Conservation (phyloP, 108 stramenopile species). For the Nannochloropsis gaditana region DNA sequence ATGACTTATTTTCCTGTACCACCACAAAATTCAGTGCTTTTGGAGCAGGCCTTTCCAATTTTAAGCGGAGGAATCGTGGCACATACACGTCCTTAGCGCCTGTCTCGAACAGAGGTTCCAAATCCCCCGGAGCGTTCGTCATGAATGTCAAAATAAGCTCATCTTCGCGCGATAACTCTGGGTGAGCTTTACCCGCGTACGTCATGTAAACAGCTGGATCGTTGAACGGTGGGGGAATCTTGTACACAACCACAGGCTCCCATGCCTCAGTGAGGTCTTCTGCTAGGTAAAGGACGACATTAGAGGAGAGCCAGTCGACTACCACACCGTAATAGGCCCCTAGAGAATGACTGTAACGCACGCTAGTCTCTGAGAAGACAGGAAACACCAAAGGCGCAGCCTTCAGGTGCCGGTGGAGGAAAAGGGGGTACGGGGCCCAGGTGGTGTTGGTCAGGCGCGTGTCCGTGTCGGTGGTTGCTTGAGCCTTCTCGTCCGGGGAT, state of each 20-base stretch:
- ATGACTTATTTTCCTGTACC: too few relatives aligned
- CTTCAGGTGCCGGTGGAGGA: not conserved
- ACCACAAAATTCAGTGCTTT: not conserved
- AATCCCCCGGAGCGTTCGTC: not conserved
- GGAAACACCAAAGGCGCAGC: not conserved
- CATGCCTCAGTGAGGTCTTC: not conserved
- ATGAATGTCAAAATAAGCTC: not conserved
- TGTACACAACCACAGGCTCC: not conserved
- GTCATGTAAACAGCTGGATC: constrained; percentile 7
- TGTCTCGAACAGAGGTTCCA: not conserved
- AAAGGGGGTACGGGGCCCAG: not conserved
- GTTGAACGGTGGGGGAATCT: not conserved
- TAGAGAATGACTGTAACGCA: not conserved
- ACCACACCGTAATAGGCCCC: not conserved
- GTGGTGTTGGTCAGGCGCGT: constrained; percentile 4
- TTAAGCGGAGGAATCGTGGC: not conserved
- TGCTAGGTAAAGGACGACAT: not conserved
- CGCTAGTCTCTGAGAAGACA: not conserved
- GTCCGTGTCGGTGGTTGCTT: not conserved
- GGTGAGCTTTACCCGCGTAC: constrained; percentile 16
- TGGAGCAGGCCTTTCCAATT: not conserved
- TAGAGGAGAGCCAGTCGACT: not conserved
- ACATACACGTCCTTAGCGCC: constrained; percentile 1
- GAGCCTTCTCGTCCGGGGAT: not conserved
- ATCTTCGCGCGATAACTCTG: not conserved